Conservation (phyloP, 805 yeast species). For the Gaillardinia entomophila region DNA sequence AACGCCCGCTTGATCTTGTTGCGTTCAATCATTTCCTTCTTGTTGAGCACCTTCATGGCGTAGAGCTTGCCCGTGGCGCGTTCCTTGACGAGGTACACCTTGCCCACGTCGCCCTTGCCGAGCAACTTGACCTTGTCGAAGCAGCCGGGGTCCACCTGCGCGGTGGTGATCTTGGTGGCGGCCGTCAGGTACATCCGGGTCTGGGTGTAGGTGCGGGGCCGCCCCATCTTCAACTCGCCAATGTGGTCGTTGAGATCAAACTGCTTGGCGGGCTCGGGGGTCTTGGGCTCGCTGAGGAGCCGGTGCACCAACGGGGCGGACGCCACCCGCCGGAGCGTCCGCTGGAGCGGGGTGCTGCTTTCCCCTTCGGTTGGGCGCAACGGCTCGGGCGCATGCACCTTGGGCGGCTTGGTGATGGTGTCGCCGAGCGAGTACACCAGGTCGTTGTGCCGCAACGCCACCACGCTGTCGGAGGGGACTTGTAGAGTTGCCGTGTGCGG, state of each 20-base stretch:
- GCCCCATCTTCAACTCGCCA: slow-evolving; percentile 33
- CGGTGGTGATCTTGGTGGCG: slow-evolving; percentile 67
- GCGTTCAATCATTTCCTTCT: slow-evolving; percentile 90
- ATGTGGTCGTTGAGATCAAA: slow-evolving; percentile 38
- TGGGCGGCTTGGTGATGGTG: slow-evolving; percentile 14
- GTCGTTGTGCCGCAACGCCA: slow-evolving; percentile 36
- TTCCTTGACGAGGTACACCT: slow-evolving; percentile 87
- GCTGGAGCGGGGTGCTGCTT: slow-evolving; percentile 25
- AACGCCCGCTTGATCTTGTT: slow-evolving; percentile 91
- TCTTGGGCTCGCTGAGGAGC: slow-evolving; percentile 16
- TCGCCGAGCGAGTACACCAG: slow-evolving; percentile 20
- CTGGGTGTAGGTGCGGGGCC: slow-evolving; percentile 37
- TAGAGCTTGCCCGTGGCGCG: slow-evolving; percentile 66
- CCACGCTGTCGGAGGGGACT: slow-evolving; percentile 15
- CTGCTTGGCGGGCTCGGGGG: slow-evolving; percentile 27
- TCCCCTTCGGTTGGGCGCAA: too few species aligned
- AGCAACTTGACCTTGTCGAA: slow-evolving; percentile 86
- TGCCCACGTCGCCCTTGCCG: slow-evolving; percentile 98
- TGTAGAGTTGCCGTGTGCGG: slow-evolving; percentile 34
- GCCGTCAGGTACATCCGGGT: slow-evolving; percentile 66
- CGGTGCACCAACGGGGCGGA: slow-evolving; percentile 68
- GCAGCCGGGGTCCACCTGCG: slow-evolving; percentile 78
- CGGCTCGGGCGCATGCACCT: slow-evolving; percentile 8
- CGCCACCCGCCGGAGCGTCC: slow-evolving; percentile 65
- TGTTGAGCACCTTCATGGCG: slow-evolving; percentile 89